phyloP scores from a whole-genome alignment of 2,329 filamentous ascomycete genomes.

The Neurospora sp. region DNA sequence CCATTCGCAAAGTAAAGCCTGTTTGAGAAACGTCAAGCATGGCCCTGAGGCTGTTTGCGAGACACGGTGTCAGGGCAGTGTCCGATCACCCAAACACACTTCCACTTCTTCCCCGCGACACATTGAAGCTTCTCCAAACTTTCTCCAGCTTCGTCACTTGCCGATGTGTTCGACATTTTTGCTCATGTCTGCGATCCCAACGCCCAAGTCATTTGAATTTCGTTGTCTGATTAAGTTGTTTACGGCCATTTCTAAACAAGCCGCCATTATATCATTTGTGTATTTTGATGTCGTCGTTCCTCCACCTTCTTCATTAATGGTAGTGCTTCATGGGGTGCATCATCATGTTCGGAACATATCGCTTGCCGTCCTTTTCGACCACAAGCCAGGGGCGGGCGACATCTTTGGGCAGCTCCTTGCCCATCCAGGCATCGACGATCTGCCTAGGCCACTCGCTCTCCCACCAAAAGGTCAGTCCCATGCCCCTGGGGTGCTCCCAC shows the following conservation, averaged over 20 bases:
- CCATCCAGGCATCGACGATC: conserved; percentile 25
- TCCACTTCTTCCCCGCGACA: too few relatives aligned
- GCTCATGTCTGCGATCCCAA: not conserved
- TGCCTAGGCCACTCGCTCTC: conserved; percentile 22
- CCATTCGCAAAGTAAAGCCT: not conserved
- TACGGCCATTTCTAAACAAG: not conserved
- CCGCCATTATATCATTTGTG: not conserved
- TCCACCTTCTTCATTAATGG: not conserved
- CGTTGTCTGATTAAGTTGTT: not conserved
- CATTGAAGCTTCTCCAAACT: too few relatives aligned
- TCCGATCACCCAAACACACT: too few relatives aligned
- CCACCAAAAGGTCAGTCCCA: conserved; percentile 25
- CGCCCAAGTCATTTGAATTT: not conserved
- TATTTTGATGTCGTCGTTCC: not conserved
- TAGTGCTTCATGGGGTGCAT: conserved; percentile 28
- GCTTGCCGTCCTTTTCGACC: conserved; percentile 19
- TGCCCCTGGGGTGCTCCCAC: conserved; percentile 17
- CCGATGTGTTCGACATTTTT: not conserved
- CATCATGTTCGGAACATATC: conserved; percentile 26
- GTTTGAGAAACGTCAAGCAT: not conserved
- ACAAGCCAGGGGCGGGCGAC: conserved; percentile 20
- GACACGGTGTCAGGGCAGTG: not conserved
- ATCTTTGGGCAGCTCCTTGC: conserved; percentile 11
- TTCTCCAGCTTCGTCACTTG: too few relatives aligned
- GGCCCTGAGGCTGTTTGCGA: not conserved